Conservation (phyloP, 257 asterid genomes). For the Solanum paucissectum region DNA sequence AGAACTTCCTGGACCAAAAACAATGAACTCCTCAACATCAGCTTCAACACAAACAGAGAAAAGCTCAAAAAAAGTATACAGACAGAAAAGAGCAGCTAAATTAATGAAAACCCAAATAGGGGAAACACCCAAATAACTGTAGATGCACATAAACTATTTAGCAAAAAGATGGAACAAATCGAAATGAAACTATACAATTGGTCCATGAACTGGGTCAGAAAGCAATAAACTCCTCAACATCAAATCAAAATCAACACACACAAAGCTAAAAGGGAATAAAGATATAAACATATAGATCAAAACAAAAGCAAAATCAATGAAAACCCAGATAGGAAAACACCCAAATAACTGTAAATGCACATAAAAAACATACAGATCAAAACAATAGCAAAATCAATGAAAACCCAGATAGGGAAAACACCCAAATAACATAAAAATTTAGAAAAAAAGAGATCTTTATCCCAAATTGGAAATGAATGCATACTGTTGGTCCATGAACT, state of each 20-base stretch:
- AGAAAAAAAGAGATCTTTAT: not conserved
- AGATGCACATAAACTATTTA: not conserved
- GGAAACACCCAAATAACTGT: not conserved
- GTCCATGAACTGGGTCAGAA: not conserved
- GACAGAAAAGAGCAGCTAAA: not conserved
- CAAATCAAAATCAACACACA: not conserved
- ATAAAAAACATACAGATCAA: not conserved
- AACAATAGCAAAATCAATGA: not conserved
- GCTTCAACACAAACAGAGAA: not conserved
- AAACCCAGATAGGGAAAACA: not conserved
- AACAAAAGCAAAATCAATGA: not conserved
- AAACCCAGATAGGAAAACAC: not conserved
- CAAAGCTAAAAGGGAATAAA: not conserved
- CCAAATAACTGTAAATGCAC: not conserved
- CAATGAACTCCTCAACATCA: not conserved
- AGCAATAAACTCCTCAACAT: not conserved
- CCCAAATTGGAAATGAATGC: not conserved
- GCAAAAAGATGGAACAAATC: not conserved
- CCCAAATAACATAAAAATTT: not conserved
- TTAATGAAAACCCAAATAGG: not conserved
- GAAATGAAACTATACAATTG: not conserved
- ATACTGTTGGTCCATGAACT: slow-evolving; percentile 70
- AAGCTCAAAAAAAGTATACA: not conserved
- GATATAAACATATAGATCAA: not conserved
- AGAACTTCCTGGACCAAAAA: not conserved